Evolutionary conservation across 768 basidiomycete species (phyloP).

Genomic region (Lepiota brunneoincarnata): DNA sequence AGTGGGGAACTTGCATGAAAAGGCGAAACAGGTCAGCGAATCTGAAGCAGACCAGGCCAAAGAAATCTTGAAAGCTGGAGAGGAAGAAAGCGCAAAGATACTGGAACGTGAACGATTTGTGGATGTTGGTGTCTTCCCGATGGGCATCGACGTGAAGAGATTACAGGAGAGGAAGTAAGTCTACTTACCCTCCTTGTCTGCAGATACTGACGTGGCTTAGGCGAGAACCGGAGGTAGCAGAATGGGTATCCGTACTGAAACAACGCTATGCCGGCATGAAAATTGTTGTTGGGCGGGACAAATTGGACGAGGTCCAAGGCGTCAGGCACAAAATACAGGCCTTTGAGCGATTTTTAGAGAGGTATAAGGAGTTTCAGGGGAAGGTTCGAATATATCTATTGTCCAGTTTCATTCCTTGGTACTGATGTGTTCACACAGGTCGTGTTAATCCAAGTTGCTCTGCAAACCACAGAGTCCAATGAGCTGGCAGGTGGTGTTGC

Average conservation of each 20-base stretch:
- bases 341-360: conserved; percentile 79
- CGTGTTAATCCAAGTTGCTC: conserved; percentile 84
- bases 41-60: not conserved
- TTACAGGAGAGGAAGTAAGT: conserved; percentile 63
- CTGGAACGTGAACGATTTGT: conserved; percentile 60
- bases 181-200: not conserved
- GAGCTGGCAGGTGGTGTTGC: conserved; percentile 72
- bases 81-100: conserved; percentile 25
- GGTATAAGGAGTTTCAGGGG: conserved; percentile 75
- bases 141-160: conserved; percentile 80
- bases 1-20: conserved; percentile 13
- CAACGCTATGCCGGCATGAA: conserved; percentile 86
- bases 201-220: conserved; percentile 28
- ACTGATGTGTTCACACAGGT: conserved; percentile 34
- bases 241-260: conserved; percentile 78
- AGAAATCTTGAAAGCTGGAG: conserved; percentile 8
- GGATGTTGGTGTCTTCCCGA: conserved; percentile 86
- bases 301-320: conserved; percentile 86
- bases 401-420: not conserved
- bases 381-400: conserved; percentile 39
- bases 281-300: conserved; percentile 84
- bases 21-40: not conserved
- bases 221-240: conserved; percentile 71
- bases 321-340: conserved; percentile 82
- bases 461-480: conserved; percentile 77